Evolutionary conservation across 495 filamentous ascomycete genomes (phyloP), one percentile per base, ranked within the genome.

Genomic region (Talaromyces nanjingensis): DNA sequence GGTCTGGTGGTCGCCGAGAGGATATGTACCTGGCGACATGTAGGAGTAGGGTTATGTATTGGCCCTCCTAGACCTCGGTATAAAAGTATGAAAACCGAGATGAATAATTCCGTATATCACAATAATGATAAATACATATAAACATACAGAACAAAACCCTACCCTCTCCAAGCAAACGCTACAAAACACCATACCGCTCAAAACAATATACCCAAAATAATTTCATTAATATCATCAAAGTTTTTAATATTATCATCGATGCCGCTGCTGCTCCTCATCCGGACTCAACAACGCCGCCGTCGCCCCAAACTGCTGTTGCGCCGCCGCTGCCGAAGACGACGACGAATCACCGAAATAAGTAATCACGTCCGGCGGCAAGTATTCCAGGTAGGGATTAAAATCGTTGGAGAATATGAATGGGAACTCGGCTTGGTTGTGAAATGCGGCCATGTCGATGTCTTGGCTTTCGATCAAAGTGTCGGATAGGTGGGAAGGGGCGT

Each of bases 391-490:
- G 6, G 86, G 85, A 58, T 88, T 76, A 72, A 88, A 87, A 24
- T 86, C 81, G 5, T 78, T 78, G 14, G 76, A 80, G 12, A 84
- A 72, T 18, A 73, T 68, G 20, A 79, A 78, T 1, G 78, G 78
- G 42, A 79, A 73, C 1, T 76, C 69, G 16, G 78, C 73, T 33
- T 77, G 76, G 14, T 61, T 79, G 73, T 12, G 79, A 74, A 25
- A 80, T 1, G 70, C 67, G 7, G 75, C 77, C 81, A 89, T 86
- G 68, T 89, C 86, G 56, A 90, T 81, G 63, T 91, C 88, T 61
- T 88, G 86, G 63, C 81, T 87, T 69, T 90, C 86, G 64, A 91
- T 90, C 64, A 87, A 84, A 65, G 90, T 86, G 72, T 79, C 84
- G 67, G 76, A 52, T 16, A 39, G 27, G 2, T 62, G 60, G 11